Evolutionary conservation across 176 grass and related monocot species (phyloP), one percentile per base, ranked within the genome.

Genomic region (Puya raimondii): DNA sequence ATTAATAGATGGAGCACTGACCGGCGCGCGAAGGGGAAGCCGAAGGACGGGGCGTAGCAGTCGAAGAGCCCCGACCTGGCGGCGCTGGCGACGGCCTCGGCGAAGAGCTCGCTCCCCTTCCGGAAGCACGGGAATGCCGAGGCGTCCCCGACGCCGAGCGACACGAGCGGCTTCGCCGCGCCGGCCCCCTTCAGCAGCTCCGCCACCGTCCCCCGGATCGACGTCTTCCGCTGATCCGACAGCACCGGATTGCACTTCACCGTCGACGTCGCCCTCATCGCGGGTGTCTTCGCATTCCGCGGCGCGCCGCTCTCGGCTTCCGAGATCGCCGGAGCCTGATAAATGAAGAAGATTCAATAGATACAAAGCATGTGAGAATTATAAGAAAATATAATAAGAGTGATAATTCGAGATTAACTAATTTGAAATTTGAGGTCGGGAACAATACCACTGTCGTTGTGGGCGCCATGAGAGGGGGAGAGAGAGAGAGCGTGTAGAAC

Each of bases 121-220:
- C 82, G 84, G 78, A 97, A 97, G 79, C 89, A 97, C 0, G 72
- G 74, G 79, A 87, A 85, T 10, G 71, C 25, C 1, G 94, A 75
- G 10, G 94, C 89, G 80, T 97, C 94, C 10, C 94, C 94, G 50
- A 97, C 84, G 64, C 94, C 94, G 64, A 97, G 82, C 9, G 89
- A 92, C 49, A 97, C 77, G 59, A 97, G 84, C 64, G 49, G 12
- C 77, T 53, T 89, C 10, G 11, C 16, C 61, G 0, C 16, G 57
- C 57, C 72, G 11, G 70, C 68, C 14, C 10, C 12, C 5, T 17
- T 11, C 69, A 92, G 70, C 48, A 97, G 77, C 69, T 92, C 74
- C 8, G 56, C 84, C 2, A 97, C 72, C 42, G 90, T 69, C 3
- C 89, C 84, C 74, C 94, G 70, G 65, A 97, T 97, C 11, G 94